Base-by-base conservation (phyloP, 2,329 filamentous ascomycete genomes). In the Paecilomyces formosus region DNA sequence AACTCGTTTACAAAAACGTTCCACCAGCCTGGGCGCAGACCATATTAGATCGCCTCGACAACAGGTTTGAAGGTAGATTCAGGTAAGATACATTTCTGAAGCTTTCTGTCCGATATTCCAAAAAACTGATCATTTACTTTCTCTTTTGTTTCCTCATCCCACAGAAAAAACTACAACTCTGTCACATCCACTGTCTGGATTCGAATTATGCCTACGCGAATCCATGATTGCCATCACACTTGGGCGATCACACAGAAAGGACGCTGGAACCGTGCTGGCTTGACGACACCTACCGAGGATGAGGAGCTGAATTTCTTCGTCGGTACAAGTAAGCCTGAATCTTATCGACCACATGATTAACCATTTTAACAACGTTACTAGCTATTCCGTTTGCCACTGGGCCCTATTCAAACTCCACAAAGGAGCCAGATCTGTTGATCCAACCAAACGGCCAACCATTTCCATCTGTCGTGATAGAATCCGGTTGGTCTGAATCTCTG, bases 341-440 rank as follows among this genome's bases (percentile, higher is more conserved):
- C 35, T 18, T 15, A n/a, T 39, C 15, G 7, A 31, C 30, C 30
- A 11, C 9, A 7, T 31, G 7, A 31, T 31, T 31, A 11, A 9
- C 30, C 11, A 31, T 57, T 24, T 57, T 22, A 39, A 13, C 15
- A 24, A 51, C 12, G 33, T 21, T 13, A 49, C 12, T 57, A 61
- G 59, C 59, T 13, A 55, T 51, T 13, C 21, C 56, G 22, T 61
- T 57, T 15, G 33, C 53, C 33, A 21, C 39, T 15, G 56, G 52
- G 21, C 60, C 58, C 18, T 62, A 62, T 57, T 18, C 45, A 13
- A 50, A 51, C n/a, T 64, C 62, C n/a, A 50, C 55, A 21, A 64
- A 64, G 28, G 57, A 64, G 51, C 60, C 61, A n/a, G 62, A 61
- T 53, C 54, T 59, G 31, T 58, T 51, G 24, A 22, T 64, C 12